Evolutionary conservation across 495 filamentous ascomycete genomes (phyloP), one percentile per base, ranked within the genome.

Genomic region (Trichoderma asperelloides): DNA sequence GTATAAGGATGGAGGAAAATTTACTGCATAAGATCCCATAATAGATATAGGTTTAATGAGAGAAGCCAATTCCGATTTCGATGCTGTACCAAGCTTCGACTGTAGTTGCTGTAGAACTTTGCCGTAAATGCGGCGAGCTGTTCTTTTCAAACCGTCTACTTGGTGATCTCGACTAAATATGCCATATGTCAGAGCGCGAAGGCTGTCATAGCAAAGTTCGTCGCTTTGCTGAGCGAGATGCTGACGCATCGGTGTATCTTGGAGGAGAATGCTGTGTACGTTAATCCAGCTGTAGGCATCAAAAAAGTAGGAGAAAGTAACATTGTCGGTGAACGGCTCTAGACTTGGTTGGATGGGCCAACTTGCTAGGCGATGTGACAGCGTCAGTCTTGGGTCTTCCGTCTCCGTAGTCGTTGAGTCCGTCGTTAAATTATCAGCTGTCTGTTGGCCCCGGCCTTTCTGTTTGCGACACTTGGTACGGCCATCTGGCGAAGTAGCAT

Each of bases 271-370:
- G 21, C 49, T 62, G 49, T 67, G 65, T 16, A 67, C 21, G 30
- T 67, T 67, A 33, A 67, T 67, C 65, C 65, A 67, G 45, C 65
- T 60, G 49, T 67, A 67, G 25, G 65, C 57, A 18, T 67, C 49
- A 21, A 67, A 67, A 18, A 67, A 55, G 51, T 67, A 67, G 5
- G 65, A 62, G 47, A 67, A 62, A n/a, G 65, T 33, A 21, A 67
- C 45, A 41, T 67, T 60, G 65, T 67, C 65, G 21, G 62, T 23
- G 21, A 67, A 67, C 9, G 47, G 47, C 0, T 30, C 30, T n/a
- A 67, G 18, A 40, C 28, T 55, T 18, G 57, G 47, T 51, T 55
- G 0, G 4, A 11, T 16, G 11, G 15, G 16, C 3, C 7, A 5
- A 21, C 47, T 21, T 16, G 21, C 21, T 4, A 51, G 16, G 21